Evolutionary conservation across 1,139 yeast genomes (phyloP), one percentile per base, ranked within the genome.

Genomic region (Ogataea hybrid): DNA sequence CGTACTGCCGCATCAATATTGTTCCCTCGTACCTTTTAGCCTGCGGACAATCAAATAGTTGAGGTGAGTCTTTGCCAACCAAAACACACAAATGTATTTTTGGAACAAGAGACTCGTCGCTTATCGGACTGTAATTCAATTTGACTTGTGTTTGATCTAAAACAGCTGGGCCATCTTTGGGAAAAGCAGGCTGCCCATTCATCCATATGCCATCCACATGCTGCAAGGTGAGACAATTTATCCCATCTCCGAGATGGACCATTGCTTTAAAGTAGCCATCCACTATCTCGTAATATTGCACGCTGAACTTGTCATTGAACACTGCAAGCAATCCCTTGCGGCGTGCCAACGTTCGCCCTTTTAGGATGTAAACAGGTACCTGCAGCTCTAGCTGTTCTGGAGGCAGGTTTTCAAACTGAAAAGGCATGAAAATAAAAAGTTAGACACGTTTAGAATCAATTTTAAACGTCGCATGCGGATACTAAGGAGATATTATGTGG

Each of bases 41-140:
- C 4, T 63, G 59, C 2, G 95, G 94, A 56, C 89, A 79, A 58
- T 92, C 97, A 59, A 78, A 90, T 7, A 64, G 50, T 7, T 79
- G 78, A 5, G 80, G 77, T 2, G 96, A 86, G 56, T 92, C 98
- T 42, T 69, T 73, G 2, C 88, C 97, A 6, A 89, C 63, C 18
- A 92, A 64, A 11, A 90, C 59, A 60, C 95, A 89, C 43, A 90
- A 61, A 61, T 90, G 95, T 10, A 90, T 67, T 2, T 95, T 95
- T 39, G 88, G 89, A 56, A 86, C 81, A 10, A 46, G 31, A 10
- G 47, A 40, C 4, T 44, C 48, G 11, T 79, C 77, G 2, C 71
- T 59, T 31, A 85, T 60, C 0, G 90, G 92, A 2, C 69, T 61
- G 60, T 79, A 88, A 41, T 61, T 64, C 33, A 89, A 59, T 0